phyloP scores from a whole-genome alignment of 331 rosid species.

The Phaseolus coccineus region DNA sequence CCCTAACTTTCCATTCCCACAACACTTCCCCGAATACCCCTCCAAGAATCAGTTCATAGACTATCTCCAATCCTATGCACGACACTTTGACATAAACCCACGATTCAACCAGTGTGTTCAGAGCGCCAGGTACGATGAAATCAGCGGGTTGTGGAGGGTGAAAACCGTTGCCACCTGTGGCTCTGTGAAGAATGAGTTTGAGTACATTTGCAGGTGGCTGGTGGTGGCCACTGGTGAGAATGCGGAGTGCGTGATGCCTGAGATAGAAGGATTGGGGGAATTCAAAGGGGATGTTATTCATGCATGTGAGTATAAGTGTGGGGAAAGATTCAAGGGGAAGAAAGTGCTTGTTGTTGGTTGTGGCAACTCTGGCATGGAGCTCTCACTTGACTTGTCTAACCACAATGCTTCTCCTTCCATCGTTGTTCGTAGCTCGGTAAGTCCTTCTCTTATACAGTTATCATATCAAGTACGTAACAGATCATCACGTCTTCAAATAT shows the following conservation, averaged over 20 bases:
- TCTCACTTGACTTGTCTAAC: slow-evolving; percentile 90
- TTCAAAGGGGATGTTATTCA: slow-evolving; percentile 76
- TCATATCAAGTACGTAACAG: too few relatives aligned
- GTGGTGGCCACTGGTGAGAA: slow-evolving; percentile 97
- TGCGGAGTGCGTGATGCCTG: slow-evolving; percentile 86
- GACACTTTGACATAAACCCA: slow-evolving; percentile 77
- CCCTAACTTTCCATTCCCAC: slow-evolving; percentile 85
- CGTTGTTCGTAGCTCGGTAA: slow-evolving; percentile 87
- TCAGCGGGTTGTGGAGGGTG: slow-evolving; percentile 88
- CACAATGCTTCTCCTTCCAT: slow-evolving; percentile 84
- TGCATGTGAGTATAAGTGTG: slow-evolving; percentile 84
- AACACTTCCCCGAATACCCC: slow-evolving; percentile 88
- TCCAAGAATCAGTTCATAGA: slow-evolving; percentile 79
- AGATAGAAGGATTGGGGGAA: slow-evolving; percentile 68
- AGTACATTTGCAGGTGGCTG: slow-evolving; percentile 86
- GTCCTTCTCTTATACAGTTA: background rate
- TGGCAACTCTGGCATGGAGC: slow-evolving; percentile 98
- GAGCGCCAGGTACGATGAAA: slow-evolving; percentile 72
- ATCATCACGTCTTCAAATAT: too few relatives aligned
- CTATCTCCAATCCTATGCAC: slow-evolving; percentile 83
- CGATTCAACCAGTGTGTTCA: slow-evolving; percentile 81
- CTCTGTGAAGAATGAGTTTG: slow-evolving; percentile 53
- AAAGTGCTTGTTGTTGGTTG: slow-evolving; percentile 93
- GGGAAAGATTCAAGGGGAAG: slow-evolving; percentile 77
- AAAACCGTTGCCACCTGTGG: slow-evolving; percentile 56